Percentiles rank a stretch among this genome's conserved stretches.
These are phyloP conservation scores for Prorocentrum cordatum DNA, from an alignment of 169 alveolate species.

Conservation along the genomic window DNA sequence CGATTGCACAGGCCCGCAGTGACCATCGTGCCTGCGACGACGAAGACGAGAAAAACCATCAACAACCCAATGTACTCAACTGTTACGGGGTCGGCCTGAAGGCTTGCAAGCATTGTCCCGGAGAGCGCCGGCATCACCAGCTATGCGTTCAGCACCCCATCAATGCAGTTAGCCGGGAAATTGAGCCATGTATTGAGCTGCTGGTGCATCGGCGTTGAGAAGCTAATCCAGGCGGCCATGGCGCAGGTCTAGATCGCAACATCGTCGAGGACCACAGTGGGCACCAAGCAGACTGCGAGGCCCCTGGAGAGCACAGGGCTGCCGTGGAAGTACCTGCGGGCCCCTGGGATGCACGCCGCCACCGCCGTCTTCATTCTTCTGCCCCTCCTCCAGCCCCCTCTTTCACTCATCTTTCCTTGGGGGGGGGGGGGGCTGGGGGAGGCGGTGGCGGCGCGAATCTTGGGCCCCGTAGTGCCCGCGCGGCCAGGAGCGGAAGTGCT, in stretches of 20 bases:
- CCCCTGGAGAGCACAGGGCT: neutral
- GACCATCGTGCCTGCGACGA: neutral
- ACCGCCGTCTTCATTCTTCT: too few relatives aligned
- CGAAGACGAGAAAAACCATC: neutral
- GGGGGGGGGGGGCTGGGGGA: too few relatives aligned
- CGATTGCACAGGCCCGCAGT: neutral
- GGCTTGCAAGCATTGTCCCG: neutral
- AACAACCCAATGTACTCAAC: neutral
- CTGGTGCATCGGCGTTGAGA: neutral
- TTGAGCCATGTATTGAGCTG: neutral
- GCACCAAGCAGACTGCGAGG: neutral
- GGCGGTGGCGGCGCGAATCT: too few relatives aligned
- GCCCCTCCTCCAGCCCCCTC: too few relatives aligned
- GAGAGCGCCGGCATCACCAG: neutral
- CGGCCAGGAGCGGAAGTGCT: neutral
- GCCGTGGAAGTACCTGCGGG: neutral
- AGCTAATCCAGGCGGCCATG: neutral
- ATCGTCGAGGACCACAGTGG: neutral
- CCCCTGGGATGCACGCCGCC: too few relatives aligned
- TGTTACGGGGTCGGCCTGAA: neutral
- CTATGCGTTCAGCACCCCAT: neutral
- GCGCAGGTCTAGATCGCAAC: neutral
- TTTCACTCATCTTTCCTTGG: too few relatives aligned
- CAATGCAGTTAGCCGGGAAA: neutral
- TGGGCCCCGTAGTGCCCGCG: too few relatives aligned